A percentile compares a stretch with the other conserved stretches of the same genome.
Conservation (phyloP, 345 rosid species). For the Anacardium occidentale region DNA sequence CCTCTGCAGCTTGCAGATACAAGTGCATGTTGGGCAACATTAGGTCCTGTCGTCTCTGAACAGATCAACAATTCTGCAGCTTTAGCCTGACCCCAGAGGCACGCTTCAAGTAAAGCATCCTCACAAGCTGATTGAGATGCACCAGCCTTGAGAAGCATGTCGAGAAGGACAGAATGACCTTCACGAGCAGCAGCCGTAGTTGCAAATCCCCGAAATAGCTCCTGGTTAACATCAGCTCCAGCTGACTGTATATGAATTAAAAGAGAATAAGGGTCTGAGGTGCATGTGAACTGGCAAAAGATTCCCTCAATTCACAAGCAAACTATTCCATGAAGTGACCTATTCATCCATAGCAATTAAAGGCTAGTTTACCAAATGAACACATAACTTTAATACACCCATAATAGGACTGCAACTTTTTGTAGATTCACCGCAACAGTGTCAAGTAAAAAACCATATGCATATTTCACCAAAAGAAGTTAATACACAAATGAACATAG, state of each 20-base stretch:
- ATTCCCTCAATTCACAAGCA: neutral
- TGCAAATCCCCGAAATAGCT: conserved; percentile 39
- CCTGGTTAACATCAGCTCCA: conserved; percentile 44
- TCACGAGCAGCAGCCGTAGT: conserved; percentile 42
- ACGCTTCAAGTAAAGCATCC: conserved; percentile 37
- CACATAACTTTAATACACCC: neutral
- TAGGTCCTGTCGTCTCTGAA: conserved; percentile 37
- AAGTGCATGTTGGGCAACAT: conserved; percentile 33
- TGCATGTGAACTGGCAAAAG: neutral
- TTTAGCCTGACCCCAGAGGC: conserved; percentile 31
- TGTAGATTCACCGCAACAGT: neutral
- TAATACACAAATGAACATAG: neutral
- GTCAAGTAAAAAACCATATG: neutral
- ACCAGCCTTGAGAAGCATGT: conserved; percentile 42
- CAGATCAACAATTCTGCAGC: conserved; percentile 33
- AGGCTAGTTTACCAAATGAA: neutral
- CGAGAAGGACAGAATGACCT: conserved; percentile 35
- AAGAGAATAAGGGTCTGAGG: neutral
- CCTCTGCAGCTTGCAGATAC: conserved; percentile 38
- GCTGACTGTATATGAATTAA: conserved; percentile 25
- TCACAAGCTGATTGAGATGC: conserved; percentile 38
- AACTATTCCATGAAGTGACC: neutral
- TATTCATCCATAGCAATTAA: neutral
- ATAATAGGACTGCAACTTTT: neutral
- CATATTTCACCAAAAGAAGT: no score